Evolutionary conservation across 2,329 filamentous ascomycete species (phyloP).

Genomic region (Talaromyces marneffei): DNA sequence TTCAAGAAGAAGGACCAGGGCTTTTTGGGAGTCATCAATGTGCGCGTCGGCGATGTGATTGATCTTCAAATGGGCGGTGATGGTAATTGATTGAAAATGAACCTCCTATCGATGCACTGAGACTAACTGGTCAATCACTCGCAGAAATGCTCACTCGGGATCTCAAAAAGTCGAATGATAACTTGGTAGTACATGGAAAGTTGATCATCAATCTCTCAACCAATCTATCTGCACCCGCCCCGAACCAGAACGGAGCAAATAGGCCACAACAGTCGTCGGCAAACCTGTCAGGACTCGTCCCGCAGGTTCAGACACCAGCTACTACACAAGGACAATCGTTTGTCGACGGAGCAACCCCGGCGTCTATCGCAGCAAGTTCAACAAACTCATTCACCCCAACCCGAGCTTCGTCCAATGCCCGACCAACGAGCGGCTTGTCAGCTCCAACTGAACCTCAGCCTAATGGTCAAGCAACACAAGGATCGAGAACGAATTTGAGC

Average conservation of each 20-base stretch:
- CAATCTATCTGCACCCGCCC: slow-evolving; percentile 68
- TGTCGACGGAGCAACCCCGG: slow-evolving; percentile 18
- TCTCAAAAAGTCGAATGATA: slow-evolving; percentile 96
- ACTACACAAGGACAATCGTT: slow-evolving; percentile 25
- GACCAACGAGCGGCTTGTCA: slow-evolving; percentile 36
- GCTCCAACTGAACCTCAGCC: slow-evolving; percentile 33
- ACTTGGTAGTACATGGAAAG: slow-evolving; percentile 95
- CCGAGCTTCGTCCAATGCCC: slow-evolving; percentile 31
- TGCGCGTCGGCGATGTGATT: slow-evolving; percentile 89
- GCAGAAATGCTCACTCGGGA: slow-evolving; percentile 94
- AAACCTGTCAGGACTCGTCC: slow-evolving; percentile 36
- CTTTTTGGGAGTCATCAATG: slow-evolving; percentile 95
- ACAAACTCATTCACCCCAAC: slow-evolving; percentile 28
- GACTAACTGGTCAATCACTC: slow-evolving; percentile 23
- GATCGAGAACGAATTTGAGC: slow-evolving; percentile 60
- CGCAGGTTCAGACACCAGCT: slow-evolving; percentile 26
- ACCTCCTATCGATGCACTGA: slow-evolving; percentile 17
- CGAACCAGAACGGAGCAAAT: slow-evolving; percentile 39
- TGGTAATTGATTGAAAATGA: slow-evolving; percentile 53
- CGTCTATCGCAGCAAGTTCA: slow-evolving; percentile 14
- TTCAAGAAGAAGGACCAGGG: slow-evolving; percentile 99
- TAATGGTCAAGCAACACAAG: slow-evolving; percentile 21
- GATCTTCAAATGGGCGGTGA: slow-evolving; percentile 85
- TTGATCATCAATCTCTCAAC: slow-evolving; percentile 95
- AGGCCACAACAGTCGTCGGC: slow-evolving; percentile 30